These are phyloP conservation scores for Cladosporium sp. DNA, from an alignment of 2,329 filamentous ascomycete genomes.

Conservation along the genomic window DNA sequence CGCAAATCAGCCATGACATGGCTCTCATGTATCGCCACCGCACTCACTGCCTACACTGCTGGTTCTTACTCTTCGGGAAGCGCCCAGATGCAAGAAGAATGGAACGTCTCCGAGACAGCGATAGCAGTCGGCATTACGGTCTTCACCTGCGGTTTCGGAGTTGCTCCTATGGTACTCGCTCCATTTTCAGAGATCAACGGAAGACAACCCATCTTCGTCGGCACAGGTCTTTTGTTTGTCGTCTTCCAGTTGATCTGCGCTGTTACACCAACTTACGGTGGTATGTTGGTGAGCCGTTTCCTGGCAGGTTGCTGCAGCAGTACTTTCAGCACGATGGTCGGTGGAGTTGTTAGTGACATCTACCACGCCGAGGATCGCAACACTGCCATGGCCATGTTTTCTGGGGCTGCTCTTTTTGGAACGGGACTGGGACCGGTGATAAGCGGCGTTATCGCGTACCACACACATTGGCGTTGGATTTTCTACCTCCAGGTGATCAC, in stretches of 20 bases:
- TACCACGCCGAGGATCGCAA: slow-evolving; percentile 76
- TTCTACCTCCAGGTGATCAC: slow-evolving; percentile 81
- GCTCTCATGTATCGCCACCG: slow-evolving; percentile 71
- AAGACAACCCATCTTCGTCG: slow-evolving; percentile 74
- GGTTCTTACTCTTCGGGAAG: slow-evolving; percentile 73
- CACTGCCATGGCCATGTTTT: slow-evolving; percentile 84
- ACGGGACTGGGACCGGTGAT: slow-evolving; percentile 75
- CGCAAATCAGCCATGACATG: slow-evolving; percentile 68
- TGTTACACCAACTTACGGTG: slow-evolving; percentile 62
- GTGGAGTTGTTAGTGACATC: slow-evolving; percentile 84
- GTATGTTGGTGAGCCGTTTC: slow-evolving; percentile 72
- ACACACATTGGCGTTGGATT: slow-evolving; percentile 74
- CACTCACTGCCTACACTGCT: slow-evolving; percentile 73
- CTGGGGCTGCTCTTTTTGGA: slow-evolving; percentile 70
- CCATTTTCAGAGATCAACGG: slow-evolving; percentile 88
- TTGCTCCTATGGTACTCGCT: slow-evolving; percentile 82
- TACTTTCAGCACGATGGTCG: slow-evolving; percentile 81
- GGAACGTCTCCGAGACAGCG: slow-evolving; percentile 60
- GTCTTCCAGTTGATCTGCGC: slow-evolving; percentile 69
- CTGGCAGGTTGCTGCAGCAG: slow-evolving; percentile 72
- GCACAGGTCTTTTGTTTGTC: slow-evolving; percentile 67
- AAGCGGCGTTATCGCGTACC: slow-evolving; percentile 62
- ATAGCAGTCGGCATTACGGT: slow-evolving; percentile 72
- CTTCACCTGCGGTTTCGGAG: slow-evolving; percentile 74
- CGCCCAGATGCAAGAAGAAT: slow-evolving; percentile 60